A percentile compares a stretch with the other conserved stretches of the same genome.
phyloP scores from a whole-genome alignment of 2,329 filamentous ascomycete species.

The Pseudocercospora eumusae region DNA sequence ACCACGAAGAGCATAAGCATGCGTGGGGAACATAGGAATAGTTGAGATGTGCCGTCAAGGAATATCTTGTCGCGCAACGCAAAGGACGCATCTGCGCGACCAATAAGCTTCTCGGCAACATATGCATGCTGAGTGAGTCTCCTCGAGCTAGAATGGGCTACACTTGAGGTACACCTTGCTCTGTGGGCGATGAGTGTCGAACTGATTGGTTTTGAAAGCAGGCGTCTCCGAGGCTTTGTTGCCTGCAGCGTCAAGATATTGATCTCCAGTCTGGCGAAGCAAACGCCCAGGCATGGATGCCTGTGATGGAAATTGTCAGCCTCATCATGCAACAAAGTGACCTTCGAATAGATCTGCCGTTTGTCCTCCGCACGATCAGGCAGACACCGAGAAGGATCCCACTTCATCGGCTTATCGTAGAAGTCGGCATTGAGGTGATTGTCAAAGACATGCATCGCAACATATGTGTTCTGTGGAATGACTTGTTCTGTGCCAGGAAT shows the following conservation, averaged over 20 bases:
- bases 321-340: too few relatives aligned
- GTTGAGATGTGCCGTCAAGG: neutral
- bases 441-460: conserved; percentile 51
- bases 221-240: conserved; percentile 36
- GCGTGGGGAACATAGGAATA: neutral
- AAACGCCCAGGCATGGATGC: conserved; percentile 47
- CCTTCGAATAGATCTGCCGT: conserved; percentile 37
- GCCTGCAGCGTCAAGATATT: conserved; percentile 46
- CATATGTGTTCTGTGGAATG: conserved; percentile 53
- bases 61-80: neutral
- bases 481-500: conserved; percentile 49
- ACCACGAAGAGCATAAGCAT: neutral
- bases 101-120: too few relatives aligned
- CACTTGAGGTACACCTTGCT: conserved; percentile 43
- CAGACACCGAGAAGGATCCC: conserved; percentile 55
- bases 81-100: too few relatives aligned
- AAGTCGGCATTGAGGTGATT: conserved; percentile 51
- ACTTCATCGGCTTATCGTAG: conserved; percentile 52
- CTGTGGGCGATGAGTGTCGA: conserved; percentile 45
- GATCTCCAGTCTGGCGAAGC: conserved; percentile 57
- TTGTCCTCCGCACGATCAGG: conserved; percentile 53
- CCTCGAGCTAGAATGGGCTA: conserved; percentile 10
- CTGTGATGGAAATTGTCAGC: conserved; percentile 21
- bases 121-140: neutral
- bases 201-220: conserved; percentile 42